Evolutionary conservation across 2,329 filamentous ascomycete species (phyloP).

Genomic region (Fusarium humuli): DNA sequence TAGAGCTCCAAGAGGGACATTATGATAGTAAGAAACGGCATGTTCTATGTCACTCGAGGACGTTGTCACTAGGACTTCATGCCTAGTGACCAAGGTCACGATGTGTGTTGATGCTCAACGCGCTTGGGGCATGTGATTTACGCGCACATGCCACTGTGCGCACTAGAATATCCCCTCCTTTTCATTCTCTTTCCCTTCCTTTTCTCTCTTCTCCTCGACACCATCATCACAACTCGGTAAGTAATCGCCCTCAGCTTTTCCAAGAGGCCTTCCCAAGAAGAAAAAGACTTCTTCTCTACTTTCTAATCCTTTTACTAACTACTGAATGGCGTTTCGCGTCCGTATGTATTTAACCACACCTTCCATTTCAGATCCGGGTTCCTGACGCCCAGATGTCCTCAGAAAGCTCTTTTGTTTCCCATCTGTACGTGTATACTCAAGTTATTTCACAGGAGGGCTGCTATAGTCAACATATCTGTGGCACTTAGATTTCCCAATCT

Average conservation of each 20-base stretch:
- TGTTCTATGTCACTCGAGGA: not conserved
- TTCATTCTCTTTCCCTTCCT: not conserved
- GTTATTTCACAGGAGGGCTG: too few relatives aligned
- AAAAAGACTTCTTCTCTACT: not conserved
- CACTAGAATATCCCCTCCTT: not conserved
- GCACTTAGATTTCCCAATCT: too few relatives aligned
- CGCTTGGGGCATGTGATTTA: not conserved
- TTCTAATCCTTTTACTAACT: not conserved
- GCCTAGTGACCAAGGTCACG: accelerated
- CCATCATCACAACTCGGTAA: not conserved
- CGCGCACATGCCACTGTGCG: not conserved
- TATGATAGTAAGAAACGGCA: not conserved
- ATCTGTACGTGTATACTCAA: not conserved
- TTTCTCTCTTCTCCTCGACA: not conserved
- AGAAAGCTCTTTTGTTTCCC: not conserved
- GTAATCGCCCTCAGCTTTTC: too few relatives aligned
- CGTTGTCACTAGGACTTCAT: not conserved
- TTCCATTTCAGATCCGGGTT: not conserved
- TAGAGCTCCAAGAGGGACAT: not conserved
- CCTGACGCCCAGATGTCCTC: not conserved
- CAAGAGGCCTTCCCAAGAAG: too few relatives aligned
- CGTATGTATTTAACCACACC: not conserved
- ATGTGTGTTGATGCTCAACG: accelerated
- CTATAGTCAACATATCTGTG: too few relatives aligned
- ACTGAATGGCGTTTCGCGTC: not conserved